These are phyloP conservation scores for Mollisia scopiformis DNA, from an alignment of 2,329 filamentous ascomycete genomes.

Conservation along the genomic window DNA sequence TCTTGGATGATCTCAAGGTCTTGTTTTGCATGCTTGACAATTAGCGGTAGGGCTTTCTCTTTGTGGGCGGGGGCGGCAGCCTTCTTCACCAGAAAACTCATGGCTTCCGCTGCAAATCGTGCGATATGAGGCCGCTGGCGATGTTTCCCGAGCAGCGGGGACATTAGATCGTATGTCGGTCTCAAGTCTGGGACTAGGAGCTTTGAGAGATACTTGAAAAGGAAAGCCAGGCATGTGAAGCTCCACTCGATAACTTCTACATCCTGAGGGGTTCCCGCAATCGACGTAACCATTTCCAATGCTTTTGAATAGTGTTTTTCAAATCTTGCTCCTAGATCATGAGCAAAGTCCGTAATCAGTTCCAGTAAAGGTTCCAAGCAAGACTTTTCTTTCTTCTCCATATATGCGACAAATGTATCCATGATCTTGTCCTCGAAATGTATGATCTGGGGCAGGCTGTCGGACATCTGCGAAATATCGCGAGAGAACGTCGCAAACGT, in stretches of 20 bases:
- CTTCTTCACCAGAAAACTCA: slow-evolving; percentile 93
- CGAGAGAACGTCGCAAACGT: slow-evolving; percentile 78
- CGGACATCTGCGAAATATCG: slow-evolving; percentile 76
- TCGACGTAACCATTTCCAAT: slow-evolving; percentile 73
- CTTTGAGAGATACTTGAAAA: slow-evolving; percentile 95
- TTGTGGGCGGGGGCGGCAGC: slow-evolving; percentile 78
- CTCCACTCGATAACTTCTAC: slow-evolving; percentile 97
- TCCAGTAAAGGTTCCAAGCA: slow-evolving; percentile 85
- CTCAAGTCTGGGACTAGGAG: slow-evolving; percentile 83
- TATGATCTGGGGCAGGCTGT: slow-evolving; percentile 89
- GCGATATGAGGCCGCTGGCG: slow-evolving; percentile 85
- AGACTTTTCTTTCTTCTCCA: slow-evolving; percentile 76
- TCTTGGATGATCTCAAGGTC: slow-evolving; percentile 62
- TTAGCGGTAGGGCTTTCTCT: slow-evolving; percentile 69
- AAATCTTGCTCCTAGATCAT: slow-evolving; percentile 85
- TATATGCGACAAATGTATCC: slow-evolving; percentile 73
- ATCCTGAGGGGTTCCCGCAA: slow-evolving; percentile 77
- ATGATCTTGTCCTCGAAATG: slow-evolving; percentile 89
- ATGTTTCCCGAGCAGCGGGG: slow-evolving; percentile 80
- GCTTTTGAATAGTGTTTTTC: slow-evolving; percentile 83
- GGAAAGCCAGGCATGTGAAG: slow-evolving; percentile 89
- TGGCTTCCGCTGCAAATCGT: slow-evolving; percentile 89
- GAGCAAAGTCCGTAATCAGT: slow-evolving; percentile 91
- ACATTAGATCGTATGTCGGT: slow-evolving; percentile 82
- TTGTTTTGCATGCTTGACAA: slow-evolving; percentile 72